These are phyloP conservation scores for Hysterangium stoloniferum DNA, from an alignment of 768 basidiomycete genomes.

Conservation along the genomic window DNA sequence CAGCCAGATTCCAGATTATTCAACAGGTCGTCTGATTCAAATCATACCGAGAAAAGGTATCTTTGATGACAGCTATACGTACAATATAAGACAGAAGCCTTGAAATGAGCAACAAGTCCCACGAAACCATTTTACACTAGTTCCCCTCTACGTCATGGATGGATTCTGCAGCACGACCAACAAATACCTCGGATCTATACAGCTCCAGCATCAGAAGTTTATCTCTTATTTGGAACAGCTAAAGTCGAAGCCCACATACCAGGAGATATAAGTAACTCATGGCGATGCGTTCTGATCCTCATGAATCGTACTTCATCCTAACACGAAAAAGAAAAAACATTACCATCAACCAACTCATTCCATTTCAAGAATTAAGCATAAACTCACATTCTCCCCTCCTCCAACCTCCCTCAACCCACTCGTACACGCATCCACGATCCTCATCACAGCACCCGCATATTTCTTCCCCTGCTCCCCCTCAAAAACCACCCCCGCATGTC, in stretches of 20 bases:
- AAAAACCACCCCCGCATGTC: constrained; percentile 78
- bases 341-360: too few relatives aligned
- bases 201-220: neutral
- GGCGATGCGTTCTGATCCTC: constrained; percentile 83
- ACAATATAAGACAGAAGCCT: too few relatives aligned
- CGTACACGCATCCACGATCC: constrained; percentile 74
- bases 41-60: too few relatives aligned
- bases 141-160: constrained; percentile 34
- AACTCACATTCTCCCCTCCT: constrained; percentile 49
- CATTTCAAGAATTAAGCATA: too few relatives aligned
- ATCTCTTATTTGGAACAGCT: constrained; percentile 18
- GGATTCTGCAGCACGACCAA: constrained; percentile 82
- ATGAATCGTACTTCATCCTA: constrained; percentile 86
- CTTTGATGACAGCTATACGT: too few relatives aligned
- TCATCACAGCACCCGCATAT: constrained; percentile 63
- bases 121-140: too few relatives aligned
- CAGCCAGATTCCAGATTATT: too few relatives aligned
- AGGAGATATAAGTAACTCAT: constrained; percentile 93
- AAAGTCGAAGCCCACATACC: too few relatives aligned
- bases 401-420: constrained; percentile 73
- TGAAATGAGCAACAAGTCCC: too few relatives aligned
- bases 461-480: constrained; percentile 76
- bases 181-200: constrained; percentile 66
- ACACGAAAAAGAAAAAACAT: neutral
- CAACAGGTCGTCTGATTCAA: too few relatives aligned